Conservation (phyloP, 2,329 filamentous ascomycete species). For the Stachybotrys chartarum region DNA sequence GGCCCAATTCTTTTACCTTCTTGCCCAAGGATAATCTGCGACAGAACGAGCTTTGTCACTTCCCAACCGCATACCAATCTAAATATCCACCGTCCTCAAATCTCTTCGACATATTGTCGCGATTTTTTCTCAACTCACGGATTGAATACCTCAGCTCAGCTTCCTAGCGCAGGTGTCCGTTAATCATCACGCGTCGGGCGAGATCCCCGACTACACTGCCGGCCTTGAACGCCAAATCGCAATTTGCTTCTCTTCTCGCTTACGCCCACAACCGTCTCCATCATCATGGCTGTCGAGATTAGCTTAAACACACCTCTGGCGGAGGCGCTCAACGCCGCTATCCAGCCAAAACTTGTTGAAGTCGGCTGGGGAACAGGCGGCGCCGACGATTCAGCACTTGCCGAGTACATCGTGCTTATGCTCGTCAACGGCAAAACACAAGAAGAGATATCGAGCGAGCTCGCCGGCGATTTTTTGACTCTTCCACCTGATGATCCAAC, state of each 20-base stretch:
- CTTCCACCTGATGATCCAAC: constrained; percentile 76
- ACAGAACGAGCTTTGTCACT: not conserved
- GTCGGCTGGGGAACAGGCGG: constrained; percentile 84
- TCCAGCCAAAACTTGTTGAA: constrained; percentile 87
- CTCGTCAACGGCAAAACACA: constrained; percentile 91
- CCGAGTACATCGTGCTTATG: constrained; percentile 97
- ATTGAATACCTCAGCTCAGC: not conserved
- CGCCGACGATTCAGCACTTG: constrained; percentile 70
- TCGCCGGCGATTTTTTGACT: constrained; percentile 79
- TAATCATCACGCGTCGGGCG: not conserved
- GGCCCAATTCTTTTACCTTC: constrained; percentile 9
- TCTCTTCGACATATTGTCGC: not conserved
- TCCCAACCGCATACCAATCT: not conserved
- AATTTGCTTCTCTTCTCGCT: not conserved
- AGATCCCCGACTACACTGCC: not conserved
- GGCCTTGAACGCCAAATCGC: not conserved
- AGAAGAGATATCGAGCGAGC: constrained; percentile 79
- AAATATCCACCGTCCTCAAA: not conserved
- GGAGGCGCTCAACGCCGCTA: constrained; percentile 70
- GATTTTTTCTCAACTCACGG: not conserved
- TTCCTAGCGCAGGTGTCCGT: not conserved
- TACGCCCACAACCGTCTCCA: constrained; percentile 1
- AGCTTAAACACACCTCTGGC: constrained; percentile 75
- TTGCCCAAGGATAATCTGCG: not conserved
- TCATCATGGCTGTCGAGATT: constrained; percentile 71